A percentile compares a stretch with the other conserved stretches of the same genome.
Evolutionary conservation across 2,329 filamentous ascomycete genomes (phyloP).

Genomic region (Xylaria sp.): DNA sequence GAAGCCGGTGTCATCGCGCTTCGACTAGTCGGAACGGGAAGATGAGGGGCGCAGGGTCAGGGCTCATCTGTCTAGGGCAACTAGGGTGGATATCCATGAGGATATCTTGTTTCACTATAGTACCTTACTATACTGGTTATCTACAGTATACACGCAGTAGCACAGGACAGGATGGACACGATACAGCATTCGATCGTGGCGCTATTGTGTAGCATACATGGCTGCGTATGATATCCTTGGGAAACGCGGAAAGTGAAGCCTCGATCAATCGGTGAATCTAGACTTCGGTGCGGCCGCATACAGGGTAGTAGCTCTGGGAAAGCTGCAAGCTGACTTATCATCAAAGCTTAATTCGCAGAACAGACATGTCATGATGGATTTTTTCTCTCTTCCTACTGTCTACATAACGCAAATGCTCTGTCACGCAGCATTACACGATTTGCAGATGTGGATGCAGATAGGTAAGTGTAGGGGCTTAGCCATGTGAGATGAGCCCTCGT

Average conservation of each 20-base stretch:
- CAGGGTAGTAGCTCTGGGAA: no score
- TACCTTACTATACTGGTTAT: no score
- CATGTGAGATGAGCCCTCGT: neutral
- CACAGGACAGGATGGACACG: no score
- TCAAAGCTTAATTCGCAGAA: neutral
- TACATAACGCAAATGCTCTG: no score
- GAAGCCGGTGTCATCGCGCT: neutral
- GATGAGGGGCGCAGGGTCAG: slow-evolving; percentile 3
- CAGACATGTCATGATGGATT: no score
- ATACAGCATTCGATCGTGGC: neutral
- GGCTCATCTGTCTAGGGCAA: no score
- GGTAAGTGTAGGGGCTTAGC: neutral
- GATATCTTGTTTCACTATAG: slow-evolving; percentile 1
- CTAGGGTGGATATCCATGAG: neutral
- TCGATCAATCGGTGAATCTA: neutral
- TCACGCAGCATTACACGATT: neutral
- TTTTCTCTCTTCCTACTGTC: no score
- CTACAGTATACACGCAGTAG: no score
- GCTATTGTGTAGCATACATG: neutral
- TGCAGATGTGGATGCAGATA: neutral
- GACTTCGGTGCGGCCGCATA: neutral
- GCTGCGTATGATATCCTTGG: neutral
- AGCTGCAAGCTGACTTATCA: neutral
- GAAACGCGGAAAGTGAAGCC: neutral
- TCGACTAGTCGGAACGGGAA: neutral